Percentiles rank a stretch among this genome's conserved stretches.
Evolutionary conservation across 306 rosid species (phyloP).

Genomic region (Sechiopsis laciniata): DNA sequence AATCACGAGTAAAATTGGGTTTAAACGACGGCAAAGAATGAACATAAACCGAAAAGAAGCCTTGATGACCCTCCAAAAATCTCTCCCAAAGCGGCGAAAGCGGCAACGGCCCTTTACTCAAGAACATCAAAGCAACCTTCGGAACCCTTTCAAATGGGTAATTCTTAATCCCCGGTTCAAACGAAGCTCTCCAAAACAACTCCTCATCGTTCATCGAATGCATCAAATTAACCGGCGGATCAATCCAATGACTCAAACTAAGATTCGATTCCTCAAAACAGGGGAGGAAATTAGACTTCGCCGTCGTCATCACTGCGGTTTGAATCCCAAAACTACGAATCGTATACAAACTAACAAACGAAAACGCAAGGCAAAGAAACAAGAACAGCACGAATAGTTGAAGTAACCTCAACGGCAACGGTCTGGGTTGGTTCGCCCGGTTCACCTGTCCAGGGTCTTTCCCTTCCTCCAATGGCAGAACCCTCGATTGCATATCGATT

Average conservation of each 20-base stretch:
- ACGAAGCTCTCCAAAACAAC: conserved; percentile 77
- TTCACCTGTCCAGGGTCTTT: conserved; percentile 36
- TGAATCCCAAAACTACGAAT: conserved; percentile 68
- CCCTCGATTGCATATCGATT: conserved; percentile 68
- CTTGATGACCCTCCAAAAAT: conserved; percentile 70
- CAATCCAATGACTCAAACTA: conserved; percentile 57
- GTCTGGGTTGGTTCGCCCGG: conserved; percentile 48
- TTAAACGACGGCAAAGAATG: conserved; percentile 75
- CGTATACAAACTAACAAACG: conserved; percentile 57
- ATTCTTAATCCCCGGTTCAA: conserved; percentile 46
- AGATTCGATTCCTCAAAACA: conserved; percentile 44
- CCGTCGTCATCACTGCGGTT: conserved; percentile 40
- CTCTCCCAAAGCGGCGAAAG: conserved; percentile 93
- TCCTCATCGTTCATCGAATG: conserved; percentile 73
- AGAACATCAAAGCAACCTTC: conserved; percentile 88
- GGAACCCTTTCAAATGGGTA: conserved; percentile 77
- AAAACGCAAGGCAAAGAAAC: conserved; percentile 53
- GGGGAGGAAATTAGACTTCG: conserved; percentile 49
- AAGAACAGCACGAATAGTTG: conserved; percentile 55
- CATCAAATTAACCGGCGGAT: conserved; percentile 49
- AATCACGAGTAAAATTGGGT: conserved; percentile 48
- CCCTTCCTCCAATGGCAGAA: conserved; percentile 62
- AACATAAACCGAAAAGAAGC: conserved; percentile 55
- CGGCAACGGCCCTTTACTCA: conserved; percentile 90
- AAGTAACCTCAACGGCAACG: conserved; percentile 56